Evolutionary conservation across 768 basidiomycete species (phyloP).

Genomic region (Boletus huronensis): DNA sequence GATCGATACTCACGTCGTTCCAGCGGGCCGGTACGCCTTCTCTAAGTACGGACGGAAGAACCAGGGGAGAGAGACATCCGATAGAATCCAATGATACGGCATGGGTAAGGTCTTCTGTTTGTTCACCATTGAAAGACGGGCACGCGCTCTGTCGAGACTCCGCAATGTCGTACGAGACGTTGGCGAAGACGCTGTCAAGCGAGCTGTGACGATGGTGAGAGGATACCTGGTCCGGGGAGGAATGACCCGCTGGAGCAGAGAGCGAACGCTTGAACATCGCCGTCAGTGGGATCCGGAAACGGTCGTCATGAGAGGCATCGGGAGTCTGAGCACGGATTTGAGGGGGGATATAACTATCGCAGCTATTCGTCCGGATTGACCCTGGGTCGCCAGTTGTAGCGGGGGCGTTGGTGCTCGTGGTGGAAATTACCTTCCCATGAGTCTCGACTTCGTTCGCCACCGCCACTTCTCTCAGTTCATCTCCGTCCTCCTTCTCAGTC

Average conservation of each 20-base stretch:
- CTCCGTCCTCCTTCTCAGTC: conserved; percentile 17
- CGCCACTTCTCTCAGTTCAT: conserved; percentile 23
- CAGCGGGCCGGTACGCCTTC: conserved; percentile 31
- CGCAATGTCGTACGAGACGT: conserved; percentile 29
- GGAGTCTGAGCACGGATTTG: conserved; percentile 30
- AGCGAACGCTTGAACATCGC: conserved; percentile 65
- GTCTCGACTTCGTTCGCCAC: conserved; percentile 13
- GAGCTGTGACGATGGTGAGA: conserved; percentile 23
- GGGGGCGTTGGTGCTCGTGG: not conserved
- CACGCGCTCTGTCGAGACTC: conserved; percentile 18
- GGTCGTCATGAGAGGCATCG: conserved; percentile 21
- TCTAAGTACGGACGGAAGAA: conserved; percentile 31
- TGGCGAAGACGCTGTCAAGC: conserved; percentile 30
- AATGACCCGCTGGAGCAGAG: conserved; percentile 47
- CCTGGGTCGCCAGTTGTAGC: not conserved
- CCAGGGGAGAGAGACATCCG: conserved; percentile 30
- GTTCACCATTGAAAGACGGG: conserved; percentile 15
- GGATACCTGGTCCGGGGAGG: conserved; percentile 6
- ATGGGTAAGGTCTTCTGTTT: conserved; percentile 20
- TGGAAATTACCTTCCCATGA: conserved; percentile 6
- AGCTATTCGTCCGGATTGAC: not conserved
- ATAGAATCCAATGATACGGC: conserved; percentile 22
- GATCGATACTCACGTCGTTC: conserved; percentile 31
- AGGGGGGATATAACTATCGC: conserved; percentile 1
- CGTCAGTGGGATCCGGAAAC: conserved; percentile 51